Percentiles rank a stretch among this genome's conserved stretches.
These are phyloP conservation scores for Boletus rubescentipes DNA, from an alignment of 768 basidiomycete genomes.

Conservation along the genomic window DNA sequence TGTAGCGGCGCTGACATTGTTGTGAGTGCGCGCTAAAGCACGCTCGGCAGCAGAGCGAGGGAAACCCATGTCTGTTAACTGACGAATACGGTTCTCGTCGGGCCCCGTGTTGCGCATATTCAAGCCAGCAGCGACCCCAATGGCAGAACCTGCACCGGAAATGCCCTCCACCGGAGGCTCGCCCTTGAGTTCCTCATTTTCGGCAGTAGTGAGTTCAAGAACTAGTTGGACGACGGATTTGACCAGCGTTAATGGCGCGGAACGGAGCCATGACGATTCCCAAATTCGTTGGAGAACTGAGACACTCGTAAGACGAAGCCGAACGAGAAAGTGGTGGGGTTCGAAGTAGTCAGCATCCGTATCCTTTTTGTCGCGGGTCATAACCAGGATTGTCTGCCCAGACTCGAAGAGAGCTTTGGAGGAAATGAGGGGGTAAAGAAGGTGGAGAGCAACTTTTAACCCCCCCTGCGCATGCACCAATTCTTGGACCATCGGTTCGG, in stretches of 20 bases:
- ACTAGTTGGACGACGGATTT: slow-evolving; percentile 75
- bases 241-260: slow-evolving; percentile 71
- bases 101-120: slow-evolving; percentile 45
- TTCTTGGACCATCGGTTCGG: slow-evolving; percentile 57
- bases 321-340: slow-evolving; percentile 83
- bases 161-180: slow-evolving; percentile 40
- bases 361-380: slow-evolving; percentile 76
- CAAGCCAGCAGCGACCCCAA: slow-evolving; percentile 33
- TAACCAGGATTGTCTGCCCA: slow-evolving; percentile 70
- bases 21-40: slow-evolving; percentile 80
- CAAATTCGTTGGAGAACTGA: slow-evolving; percentile 72
- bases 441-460: slow-evolving; percentile 75
- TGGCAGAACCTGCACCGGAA: slow-evolving; percentile 30
- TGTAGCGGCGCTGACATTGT: slow-evolving; percentile 86
- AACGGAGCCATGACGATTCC: slow-evolving; percentile 80
- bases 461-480: slow-evolving; percentile 77
- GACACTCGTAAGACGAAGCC: slow-evolving; percentile 65
- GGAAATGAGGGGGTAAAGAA: slow-evolving; percentile 74
- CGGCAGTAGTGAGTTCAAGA: slow-evolving; percentile 77
- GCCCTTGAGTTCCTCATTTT: slow-evolving; percentile 69
- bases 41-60: slow-evolving; percentile 82
- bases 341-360: slow-evolving; percentile 81
- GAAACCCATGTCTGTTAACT: slow-evolving; percentile 97
- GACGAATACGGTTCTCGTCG: slow-evolving; percentile 76
- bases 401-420: slow-evolving; percentile 84